A percentile compares a stretch with the other conserved stretches of the same genome.
These are phyloP conservation scores for Beauveria sp. DNA, from an alignment of 2,329 filamentous ascomycete species.

Conservation along the genomic window DNA sequence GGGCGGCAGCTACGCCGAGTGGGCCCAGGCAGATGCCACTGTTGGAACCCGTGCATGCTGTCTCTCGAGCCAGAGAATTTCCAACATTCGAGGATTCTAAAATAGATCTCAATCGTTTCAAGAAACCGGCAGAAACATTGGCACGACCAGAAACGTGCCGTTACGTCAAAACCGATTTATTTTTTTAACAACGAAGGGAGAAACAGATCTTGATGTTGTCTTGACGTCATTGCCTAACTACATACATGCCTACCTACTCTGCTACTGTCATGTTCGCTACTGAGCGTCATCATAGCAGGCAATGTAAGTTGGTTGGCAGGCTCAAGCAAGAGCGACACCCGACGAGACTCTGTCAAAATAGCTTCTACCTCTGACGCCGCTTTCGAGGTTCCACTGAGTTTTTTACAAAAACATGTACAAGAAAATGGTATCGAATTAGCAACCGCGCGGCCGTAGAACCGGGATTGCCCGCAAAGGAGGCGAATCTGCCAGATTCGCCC, in stretches of 20 bases:
- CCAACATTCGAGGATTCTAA: not conserved
- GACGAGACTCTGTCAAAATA: too few species aligned
- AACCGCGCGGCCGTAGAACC: not conserved
- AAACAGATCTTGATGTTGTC: not conserved
- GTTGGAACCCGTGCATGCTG: not conserved
- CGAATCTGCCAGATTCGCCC: not conserved
- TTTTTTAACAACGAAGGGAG: not conserved
- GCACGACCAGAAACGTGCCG: too few species aligned
- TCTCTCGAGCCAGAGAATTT: not conserved
- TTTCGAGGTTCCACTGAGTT: too few species aligned
- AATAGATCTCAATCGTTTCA: too few species aligned
- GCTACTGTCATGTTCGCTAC: too few species aligned
- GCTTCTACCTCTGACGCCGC: too few species aligned
- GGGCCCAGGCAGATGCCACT: constrained; percentile 8
- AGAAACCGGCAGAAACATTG: too few species aligned
- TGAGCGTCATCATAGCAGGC: too few species aligned
- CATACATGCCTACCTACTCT: not conserved
- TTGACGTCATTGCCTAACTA: not conserved
- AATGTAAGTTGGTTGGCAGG: too few species aligned
- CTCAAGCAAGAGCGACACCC: too few species aligned
- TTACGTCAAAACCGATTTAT: too few species aligned
- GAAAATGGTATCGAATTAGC: not conserved
- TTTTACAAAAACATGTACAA: too few species aligned
- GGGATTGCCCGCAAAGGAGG: not conserved
- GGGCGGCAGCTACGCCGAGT: not conserved